Evolutionary conservation across 352 stramenopile genomes (phyloP).

Genomic region (Aphanomyces invadans): DNA sequence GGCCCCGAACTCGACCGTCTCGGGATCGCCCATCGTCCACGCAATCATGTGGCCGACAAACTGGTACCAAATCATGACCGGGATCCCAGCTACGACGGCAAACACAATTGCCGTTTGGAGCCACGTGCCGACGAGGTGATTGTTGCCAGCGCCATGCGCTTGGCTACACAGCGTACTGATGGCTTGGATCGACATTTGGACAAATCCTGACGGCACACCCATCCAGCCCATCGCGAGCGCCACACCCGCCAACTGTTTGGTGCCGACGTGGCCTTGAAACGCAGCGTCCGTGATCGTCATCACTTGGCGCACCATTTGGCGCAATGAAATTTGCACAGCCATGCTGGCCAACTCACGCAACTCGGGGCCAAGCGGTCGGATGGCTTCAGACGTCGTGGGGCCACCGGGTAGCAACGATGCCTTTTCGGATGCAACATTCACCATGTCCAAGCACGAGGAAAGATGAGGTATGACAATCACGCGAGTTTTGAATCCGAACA

Average conservation of each 20-base stretch:
- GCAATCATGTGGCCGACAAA: background rate
- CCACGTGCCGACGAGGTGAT: slow-evolving; percentile 2
- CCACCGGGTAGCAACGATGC: background rate
- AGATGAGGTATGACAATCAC: too few species aligned
- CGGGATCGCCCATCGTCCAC: background rate
- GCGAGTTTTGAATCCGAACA: too few species aligned
- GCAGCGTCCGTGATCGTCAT: slow-evolving; percentile 2
- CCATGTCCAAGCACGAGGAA: too few species aligned
- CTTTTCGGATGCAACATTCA: too few species aligned
- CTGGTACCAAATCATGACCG: background rate
- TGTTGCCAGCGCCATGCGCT: background rate
- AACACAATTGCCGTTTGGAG: slow-evolving; percentile 19
- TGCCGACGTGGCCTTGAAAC: slow-evolving; percentile 13
- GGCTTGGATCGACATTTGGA: background rate
- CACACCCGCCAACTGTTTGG: slow-evolving; percentile 1
- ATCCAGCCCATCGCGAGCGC: slow-evolving; percentile 7
- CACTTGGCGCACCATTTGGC: slow-evolving; percentile 6
- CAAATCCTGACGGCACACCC: slow-evolving; percentile 8
- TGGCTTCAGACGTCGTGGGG: background rate
- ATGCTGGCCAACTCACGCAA: background rate
- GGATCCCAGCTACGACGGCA: background rate
- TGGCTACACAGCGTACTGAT: slow-evolving; percentile 3
- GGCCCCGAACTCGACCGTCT: slow-evolving; percentile 1
- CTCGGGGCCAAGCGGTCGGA: background rate
- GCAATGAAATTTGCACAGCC: background rate